A percentile compares a stretch with the other conserved stretches of the same genome.
Evolutionary conservation across 2,329 filamentous ascomycete genomes (phyloP).

Genomic region (Penicillium sp.): DNA sequence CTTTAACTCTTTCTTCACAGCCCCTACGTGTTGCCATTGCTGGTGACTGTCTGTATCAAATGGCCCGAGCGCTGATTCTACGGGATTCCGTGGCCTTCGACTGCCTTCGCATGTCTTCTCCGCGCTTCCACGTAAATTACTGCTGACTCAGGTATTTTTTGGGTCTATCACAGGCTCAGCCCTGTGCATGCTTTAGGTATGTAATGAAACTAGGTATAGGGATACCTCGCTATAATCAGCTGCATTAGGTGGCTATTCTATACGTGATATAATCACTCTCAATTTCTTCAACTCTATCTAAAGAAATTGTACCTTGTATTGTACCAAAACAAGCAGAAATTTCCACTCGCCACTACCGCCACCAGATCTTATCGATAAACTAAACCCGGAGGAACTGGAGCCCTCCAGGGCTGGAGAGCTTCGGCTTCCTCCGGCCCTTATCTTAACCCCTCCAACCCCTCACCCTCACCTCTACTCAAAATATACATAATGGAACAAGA

Average conservation of each 20-base stretch:
- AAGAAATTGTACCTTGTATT: background rate
- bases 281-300: background rate
- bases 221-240: too few relatives aligned
- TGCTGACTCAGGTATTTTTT: constrained; percentile 12
- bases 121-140: constrained; percentile 14
- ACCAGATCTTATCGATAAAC: constrained; percentile 31
- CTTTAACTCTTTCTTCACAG: too few relatives aligned
- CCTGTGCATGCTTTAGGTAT: too few relatives aligned
- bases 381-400: constrained; percentile 9
- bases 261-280: too few relatives aligned
- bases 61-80: constrained; percentile 33
- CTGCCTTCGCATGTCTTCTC: constrained; percentile 31
- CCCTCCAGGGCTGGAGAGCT: too few relatives aligned
- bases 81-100: constrained; percentile 35
- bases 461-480: background rate
- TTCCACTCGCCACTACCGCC: constrained; percentile 11
- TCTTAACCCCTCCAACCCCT: constrained; percentile 1
- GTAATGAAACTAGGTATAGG: too few relatives aligned
- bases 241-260: too few relatives aligned
- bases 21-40: background rate
- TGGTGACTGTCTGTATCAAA: constrained; percentile 16
- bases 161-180: too few relatives aligned
- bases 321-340: constrained; percentile 1
- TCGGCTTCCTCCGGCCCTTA: constrained; percentile 16
- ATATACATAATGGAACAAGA: constrained; percentile 41